Conservation (phyloP, 148 eudicot species). For the Dianthus caryophyllus region DNA sequence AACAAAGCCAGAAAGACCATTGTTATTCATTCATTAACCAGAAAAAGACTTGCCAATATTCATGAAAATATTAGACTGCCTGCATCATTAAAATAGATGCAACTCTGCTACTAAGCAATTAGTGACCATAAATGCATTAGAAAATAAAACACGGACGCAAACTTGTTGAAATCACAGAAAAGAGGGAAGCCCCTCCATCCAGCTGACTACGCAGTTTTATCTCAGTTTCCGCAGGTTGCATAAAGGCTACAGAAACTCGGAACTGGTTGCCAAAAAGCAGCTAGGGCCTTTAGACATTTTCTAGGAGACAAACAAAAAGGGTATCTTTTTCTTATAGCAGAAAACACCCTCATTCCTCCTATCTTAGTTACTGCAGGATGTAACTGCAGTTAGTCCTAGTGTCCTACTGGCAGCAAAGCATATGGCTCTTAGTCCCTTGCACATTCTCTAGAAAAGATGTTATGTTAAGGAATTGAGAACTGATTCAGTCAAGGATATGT, state of each 20-base stretch:
- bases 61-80: background rate
- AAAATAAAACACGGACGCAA: background rate
- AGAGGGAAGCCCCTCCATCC: background rate
- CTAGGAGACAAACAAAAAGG: background rate
- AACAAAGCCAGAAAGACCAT: background rate
- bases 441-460: background rate
- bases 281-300: background rate
- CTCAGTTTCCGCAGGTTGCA: background rate
- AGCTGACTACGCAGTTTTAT: background rate
- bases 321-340: background rate
- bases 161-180: background rate
- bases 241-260: background rate
- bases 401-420: too few species aligned
- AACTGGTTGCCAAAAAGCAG: background rate
- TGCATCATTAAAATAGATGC: background rate
- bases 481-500: too few species aligned
- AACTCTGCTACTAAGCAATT: constrained; percentile 25
- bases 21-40: background rate
- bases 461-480: background rate
- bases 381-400: too few species aligned
- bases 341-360: background rate
- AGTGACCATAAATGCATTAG: background rate
- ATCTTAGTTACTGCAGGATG: too few species aligned
- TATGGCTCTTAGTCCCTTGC: background rate
- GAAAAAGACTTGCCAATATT: background rate